Percentiles rank a stretch among this genome's conserved stretches.
Evolutionary conservation across 2,329 filamentous ascomycete species (phyloP).

Genomic region (Peltaster fructicola): DNA sequence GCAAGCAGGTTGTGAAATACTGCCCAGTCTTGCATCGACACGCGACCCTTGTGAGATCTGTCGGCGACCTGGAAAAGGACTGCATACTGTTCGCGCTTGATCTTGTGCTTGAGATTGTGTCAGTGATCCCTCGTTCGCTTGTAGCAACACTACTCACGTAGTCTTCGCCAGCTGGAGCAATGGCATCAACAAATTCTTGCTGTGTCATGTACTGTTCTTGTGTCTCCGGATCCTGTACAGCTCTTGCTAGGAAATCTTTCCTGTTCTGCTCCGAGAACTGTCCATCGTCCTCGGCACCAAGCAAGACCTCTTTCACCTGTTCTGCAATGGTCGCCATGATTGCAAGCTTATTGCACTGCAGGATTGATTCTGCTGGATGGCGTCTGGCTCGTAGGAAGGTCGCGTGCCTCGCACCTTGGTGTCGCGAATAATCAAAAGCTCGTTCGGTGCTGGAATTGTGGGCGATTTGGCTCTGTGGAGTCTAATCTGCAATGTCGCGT

Average conservation of each 20-base stretch:
- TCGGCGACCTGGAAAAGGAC: constrained; percentile 89
- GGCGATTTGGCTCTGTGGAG: too few species aligned
- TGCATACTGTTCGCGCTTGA: constrained; percentile 86
- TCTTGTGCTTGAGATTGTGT: constrained; percentile 61
- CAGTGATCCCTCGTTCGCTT: constrained; percentile 1
- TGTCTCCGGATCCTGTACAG: constrained; percentile 53
- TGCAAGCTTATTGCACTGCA: constrained; percentile 15
- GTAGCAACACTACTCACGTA: constrained; percentile 43
- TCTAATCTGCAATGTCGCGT: too few species aligned
- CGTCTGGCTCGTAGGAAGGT: too few species aligned
- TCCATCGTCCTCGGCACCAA: constrained; percentile 41
- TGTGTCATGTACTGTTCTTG: constrained; percentile 67
- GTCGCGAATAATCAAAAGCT: too few species aligned
- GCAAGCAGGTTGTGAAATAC: constrained; percentile 84
- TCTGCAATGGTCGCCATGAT: constrained; percentile 48
- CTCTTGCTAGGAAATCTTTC: constrained; percentile 58
- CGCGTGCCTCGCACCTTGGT: too few species aligned
- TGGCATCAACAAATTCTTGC: constrained; percentile 77
- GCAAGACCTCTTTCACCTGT: constrained; percentile 30
- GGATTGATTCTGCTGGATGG: too few species aligned
- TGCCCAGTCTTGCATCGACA: constrained; percentile 73
- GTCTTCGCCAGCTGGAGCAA: constrained; percentile 74
- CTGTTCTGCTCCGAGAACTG: constrained; percentile 59
- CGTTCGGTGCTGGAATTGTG: too few species aligned
- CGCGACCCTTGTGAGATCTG: constrained; percentile 50